Evolutionary conservation across 148 eudicot species (phyloP), one percentile per base, ranked within the genome.

Genomic region (Cornus suecica): DNA sequence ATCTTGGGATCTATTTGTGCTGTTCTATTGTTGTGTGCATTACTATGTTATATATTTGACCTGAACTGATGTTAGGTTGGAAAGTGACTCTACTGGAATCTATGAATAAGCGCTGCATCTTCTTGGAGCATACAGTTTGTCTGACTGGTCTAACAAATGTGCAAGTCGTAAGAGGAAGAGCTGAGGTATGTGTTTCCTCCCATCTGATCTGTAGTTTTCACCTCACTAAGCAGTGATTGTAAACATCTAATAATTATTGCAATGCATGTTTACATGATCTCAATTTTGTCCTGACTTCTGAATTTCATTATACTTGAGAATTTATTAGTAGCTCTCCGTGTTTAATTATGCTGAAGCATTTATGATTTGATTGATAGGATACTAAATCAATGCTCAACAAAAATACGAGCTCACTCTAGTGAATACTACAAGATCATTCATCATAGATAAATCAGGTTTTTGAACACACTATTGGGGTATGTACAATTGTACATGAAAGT

Each of bases 71-170:
- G 73, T 29, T 75, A 94, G 93, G 82, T 68, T 95, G 99, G 97
- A 81, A 88, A 66, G 88, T 95, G 69, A 91, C 92, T 48, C 90
- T 95, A 64, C 69, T 92, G 76, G 97, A 95, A 82, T 92, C 99
- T 32, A 76, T 91, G 85, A 89, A 88, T 82, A 92, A 92, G 89
- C 90, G 97, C 4, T 92, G 99, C 72, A 76, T 83, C 73, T 95
- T 92, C 83, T 79, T 95, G 90, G 97, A 91, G 86, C 90, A 95
- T 75, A 97, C 85, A 4, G 76, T 88, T 72, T 80, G 74, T 68
- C 79, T 86, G 20, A 84, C 82, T 64, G 93, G 89, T 69, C 74
- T 95, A 78, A 78, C 89, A 37, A 92, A 95, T 78, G 97, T 90
- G 72, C 86, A 80, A 84, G 85, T 92, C 80, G 75, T 92, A 58